A percentile compares a stretch with the other conserved stretches of the same genome.
These are phyloP conservation scores for Canna indica DNA, from an alignment of 176 grass and related monocot species.

Conservation along the genomic window DNA sequence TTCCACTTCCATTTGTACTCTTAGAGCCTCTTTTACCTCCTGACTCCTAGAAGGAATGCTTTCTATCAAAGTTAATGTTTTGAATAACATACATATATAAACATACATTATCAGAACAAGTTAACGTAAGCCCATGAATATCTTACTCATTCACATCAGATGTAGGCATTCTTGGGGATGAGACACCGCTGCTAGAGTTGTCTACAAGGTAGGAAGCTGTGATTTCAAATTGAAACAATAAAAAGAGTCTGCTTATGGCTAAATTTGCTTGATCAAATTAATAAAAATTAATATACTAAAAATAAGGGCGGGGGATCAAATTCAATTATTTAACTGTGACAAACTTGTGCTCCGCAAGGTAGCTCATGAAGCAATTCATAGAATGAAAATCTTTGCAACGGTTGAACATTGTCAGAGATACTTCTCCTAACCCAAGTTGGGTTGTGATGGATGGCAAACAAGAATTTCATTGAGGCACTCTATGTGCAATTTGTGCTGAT, in stretches of 20 bases:
- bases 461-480: not conserved
- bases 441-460: not conserved
- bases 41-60: constrained; percentile 38
- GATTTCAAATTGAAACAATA: constrained; percentile 4
- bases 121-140: not conserved
- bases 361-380: not conserved
- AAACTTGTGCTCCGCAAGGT: not conserved
- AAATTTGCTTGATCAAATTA: not conserved
- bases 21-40: constrained; percentile 57
- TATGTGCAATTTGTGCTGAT: not conserved
- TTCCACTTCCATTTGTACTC: constrained; percentile 43
- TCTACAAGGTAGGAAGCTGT: constrained; percentile 81
- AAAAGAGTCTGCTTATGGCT: not conserved
- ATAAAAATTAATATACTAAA: not conserved
- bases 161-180: constrained; percentile 65
- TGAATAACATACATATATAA: not conserved
- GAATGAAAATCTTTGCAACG: not conserved
- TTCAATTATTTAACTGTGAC: not conserved
- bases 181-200: constrained; percentile 50
- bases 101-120: not conserved
- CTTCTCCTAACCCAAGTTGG: not conserved
- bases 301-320: not conserved
- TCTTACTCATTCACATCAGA: constrained; percentile 78
- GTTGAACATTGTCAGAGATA: not conserved
- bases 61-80: constrained; percentile 15